These are phyloP conservation scores for Phytophthora syringae DNA, from an alignment of 352 stramenopile species.

Conservation along the genomic window DNA sequence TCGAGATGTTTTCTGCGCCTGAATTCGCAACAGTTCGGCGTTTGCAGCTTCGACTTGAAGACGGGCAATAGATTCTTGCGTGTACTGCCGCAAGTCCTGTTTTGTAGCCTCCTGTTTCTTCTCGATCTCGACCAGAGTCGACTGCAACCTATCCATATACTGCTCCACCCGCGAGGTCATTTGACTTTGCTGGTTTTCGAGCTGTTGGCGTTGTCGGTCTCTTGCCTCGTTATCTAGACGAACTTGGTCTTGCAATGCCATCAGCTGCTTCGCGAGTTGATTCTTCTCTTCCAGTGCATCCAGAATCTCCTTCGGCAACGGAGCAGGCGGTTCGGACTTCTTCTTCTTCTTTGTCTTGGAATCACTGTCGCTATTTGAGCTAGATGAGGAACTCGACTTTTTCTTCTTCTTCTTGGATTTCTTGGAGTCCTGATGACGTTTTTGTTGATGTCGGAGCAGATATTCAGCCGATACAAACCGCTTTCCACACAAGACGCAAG, in stretches of 20 bases:
- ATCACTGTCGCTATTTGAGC: slow-evolving; percentile 23
- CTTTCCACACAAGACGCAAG: slow-evolving; percentile 78
- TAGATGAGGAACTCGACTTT: slow-evolving; percentile 24
- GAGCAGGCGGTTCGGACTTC: slow-evolving; percentile 14
- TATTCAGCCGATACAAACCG: slow-evolving; percentile 80
- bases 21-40: slow-evolving; percentile 27
- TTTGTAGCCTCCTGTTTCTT: slow-evolving; percentile 65
- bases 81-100: slow-evolving; percentile 71
- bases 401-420: slow-evolving; percentile 36
- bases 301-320: slow-evolving; percentile 46
- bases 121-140: slow-evolving; percentile 67
- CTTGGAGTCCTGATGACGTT: slow-evolving; percentile 52
- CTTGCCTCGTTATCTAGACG: slow-evolving; percentile 55
- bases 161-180: slow-evolving; percentile 53
- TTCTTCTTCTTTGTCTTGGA: slow-evolving; percentile 37
- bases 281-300: slow-evolving; percentile 65
- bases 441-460: slow-evolving; percentile 70
- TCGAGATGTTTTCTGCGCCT: slow-evolving; percentile 34
- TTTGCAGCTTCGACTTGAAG: slow-evolving; percentile 50
- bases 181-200: slow-evolving; percentile 61
- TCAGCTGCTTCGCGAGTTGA: slow-evolving; percentile 59
- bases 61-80: slow-evolving; percentile 54
- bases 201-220: slow-evolving; percentile 45
- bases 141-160: slow-evolving; percentile 71
- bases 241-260: slow-evolving; percentile 64